A percentile compares a stretch with the other conserved stretches of the same genome.
phyloP scores from a whole-genome alignment of 1,139 yeast species.

The Pichia sp. region DNA sequence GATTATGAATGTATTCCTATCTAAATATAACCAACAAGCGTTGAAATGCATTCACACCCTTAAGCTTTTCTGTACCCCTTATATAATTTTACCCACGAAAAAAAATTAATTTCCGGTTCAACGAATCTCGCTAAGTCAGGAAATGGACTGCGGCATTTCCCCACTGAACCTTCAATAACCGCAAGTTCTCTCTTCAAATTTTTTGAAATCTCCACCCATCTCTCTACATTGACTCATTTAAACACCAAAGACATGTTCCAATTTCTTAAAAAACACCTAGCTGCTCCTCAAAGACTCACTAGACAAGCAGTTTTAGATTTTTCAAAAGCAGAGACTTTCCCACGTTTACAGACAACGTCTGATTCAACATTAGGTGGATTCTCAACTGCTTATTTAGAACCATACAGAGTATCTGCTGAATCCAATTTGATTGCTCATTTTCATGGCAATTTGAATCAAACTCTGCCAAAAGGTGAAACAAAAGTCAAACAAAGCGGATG shows the following conservation, averaged over 20 bases:
- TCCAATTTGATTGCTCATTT: slow-evolving; percentile 43
- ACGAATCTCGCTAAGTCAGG: no score
- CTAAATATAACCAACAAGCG: no score
- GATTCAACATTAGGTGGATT: slow-evolving; percentile 76
- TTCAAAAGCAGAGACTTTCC: slow-evolving; percentile 36
- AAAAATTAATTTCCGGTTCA: no score
- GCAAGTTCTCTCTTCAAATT: background rate
- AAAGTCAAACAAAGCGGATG: slow-evolving; percentile 63
- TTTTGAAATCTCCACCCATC: slow-evolving; percentile 30
- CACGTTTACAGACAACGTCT: slow-evolving; percentile 48
- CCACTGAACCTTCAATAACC: no score
- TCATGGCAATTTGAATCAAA: slow-evolving; percentile 65
- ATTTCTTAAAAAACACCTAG: slow-evolving; percentile 56
- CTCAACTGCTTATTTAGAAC: slow-evolving; percentile 51
- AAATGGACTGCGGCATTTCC: no score
- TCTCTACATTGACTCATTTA: no score
- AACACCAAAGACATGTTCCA: slow-evolving; percentile 30
- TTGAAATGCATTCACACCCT: no score
- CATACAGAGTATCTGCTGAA: slow-evolving; percentile 15
- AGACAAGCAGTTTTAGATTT: slow-evolving; percentile 44
- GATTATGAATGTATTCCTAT: no score
- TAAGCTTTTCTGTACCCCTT: no score
- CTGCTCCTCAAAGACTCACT: slow-evolving; percentile 28
- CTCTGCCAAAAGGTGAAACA: slow-evolving; percentile 49
- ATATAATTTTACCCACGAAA: no score